Evolutionary conservation across 1,284 basidiomycete species (phyloP), one percentile per base, ranked within the genome.

Genomic region (Apiotrichum laibachii): DNA sequence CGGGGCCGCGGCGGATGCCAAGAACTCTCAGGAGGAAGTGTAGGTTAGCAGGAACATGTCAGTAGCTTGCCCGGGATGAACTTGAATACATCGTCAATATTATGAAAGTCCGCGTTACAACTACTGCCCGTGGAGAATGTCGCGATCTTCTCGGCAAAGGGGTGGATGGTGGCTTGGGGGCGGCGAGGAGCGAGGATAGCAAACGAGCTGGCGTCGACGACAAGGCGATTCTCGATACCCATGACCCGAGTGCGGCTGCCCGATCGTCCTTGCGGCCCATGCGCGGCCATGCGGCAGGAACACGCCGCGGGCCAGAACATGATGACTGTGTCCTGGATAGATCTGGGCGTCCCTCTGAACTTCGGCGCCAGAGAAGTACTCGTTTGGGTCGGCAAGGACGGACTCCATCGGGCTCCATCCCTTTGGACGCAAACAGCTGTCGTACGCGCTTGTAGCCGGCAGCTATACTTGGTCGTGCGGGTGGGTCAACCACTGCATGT

Each of bases 111-210:
- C 26, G 7, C 4, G 26, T 31, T 31, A 7, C 26, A 31, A 31
- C 26, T 31, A 31, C 26, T 7, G 26, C 26, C 26, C 26, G 26
- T 7, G 26, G 26, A 31, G 26, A 31, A 56, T 56, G 12, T 46
- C 35, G 16, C 55, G 40, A 56, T 56, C 55, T 56, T 56, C 49
- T 56, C 55, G 6, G 55, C 55, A 3, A 56, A 34, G 5, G 55
- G 49, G 15, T 51, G 51, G 6, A 56, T 22, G 5, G 21, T 19
- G 6, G 22, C 26, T 34, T 37, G 33, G 19, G 55, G 55, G 55
- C 51, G 55, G 2, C 55, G 49, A 8, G 55, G 43, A 1, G 55
- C 49, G 11, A 56, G 49, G 42, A 56, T 42, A 2, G 55, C 55
- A 21, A 56, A 56, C 5, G 55, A 26, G 13, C 49, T 51, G 12